These are phyloP conservation scores for Xylariaceae sp. DNA, from an alignment of 2,329 filamentous ascomycete species.

Conservation along the genomic window DNA sequence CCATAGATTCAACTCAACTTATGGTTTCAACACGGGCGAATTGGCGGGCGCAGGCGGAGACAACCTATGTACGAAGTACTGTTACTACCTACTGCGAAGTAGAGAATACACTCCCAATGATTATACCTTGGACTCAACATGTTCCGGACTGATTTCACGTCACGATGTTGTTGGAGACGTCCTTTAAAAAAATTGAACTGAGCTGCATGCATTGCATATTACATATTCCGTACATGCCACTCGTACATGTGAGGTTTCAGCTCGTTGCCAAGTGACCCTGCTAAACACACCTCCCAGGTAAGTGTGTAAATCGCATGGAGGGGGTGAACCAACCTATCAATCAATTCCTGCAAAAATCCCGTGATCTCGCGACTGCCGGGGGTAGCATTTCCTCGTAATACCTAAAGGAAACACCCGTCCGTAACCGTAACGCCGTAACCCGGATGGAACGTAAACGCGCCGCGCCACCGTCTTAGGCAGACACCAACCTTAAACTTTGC, in stretches of 20 bases:
- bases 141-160: too few species aligned
- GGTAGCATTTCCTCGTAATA: too few species aligned
- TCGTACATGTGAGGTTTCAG: too few species aligned
- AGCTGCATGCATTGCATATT: too few species aligned
- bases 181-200: too few species aligned
- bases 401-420: too few species aligned
- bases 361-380: constrained; percentile 18
- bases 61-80: neutral
- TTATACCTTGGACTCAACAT: neutral
- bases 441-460: neutral
- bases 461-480: neutral
- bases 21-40: constrained; percentile 2
- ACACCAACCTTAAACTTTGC: neutral
- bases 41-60: neutral
- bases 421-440: too few species aligned
- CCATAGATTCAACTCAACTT: neutral
- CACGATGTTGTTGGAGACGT: too few species aligned
- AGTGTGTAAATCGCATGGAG: too few species aligned
- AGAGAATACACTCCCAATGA: neutral
- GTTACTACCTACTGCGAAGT: neutral
- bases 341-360: constrained; percentile 5
- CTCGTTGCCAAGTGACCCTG: too few species aligned
- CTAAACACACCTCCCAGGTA: too few species aligned
- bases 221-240: too few species aligned
- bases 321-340: neutral